Conservation (phyloP, 306 rosid genomes). For the Cucurbita moschata region DNA sequence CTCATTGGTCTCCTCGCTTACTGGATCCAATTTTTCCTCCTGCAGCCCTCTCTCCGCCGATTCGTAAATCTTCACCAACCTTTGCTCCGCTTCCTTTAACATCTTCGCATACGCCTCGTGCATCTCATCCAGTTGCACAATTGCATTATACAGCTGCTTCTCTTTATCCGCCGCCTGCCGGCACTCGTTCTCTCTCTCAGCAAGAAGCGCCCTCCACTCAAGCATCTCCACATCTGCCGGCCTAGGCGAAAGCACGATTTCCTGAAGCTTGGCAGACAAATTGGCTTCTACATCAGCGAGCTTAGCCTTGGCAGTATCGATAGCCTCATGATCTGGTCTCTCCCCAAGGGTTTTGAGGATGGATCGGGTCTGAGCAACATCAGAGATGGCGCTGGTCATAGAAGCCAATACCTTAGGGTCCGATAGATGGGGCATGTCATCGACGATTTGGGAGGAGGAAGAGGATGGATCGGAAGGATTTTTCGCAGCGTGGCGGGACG, state of each 20-base stretch:
- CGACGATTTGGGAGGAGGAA: slow-evolving; percentile 16
- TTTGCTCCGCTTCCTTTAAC: slow-evolving; percentile 63
- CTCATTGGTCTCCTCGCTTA: slow-evolving; percentile 30
- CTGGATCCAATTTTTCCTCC: slow-evolving; percentile 1
- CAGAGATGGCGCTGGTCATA: slow-evolving; percentile 65
- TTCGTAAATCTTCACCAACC: slow-evolving; percentile 59
- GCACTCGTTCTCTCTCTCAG: slow-evolving; percentile 32
- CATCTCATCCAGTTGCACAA: slow-evolving; percentile 69
- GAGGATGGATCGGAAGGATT: slow-evolving; percentile 18
- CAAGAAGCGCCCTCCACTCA: slow-evolving; percentile 38
- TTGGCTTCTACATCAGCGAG: slow-evolving; percentile 36
- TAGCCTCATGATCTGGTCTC: slow-evolving; percentile 68
- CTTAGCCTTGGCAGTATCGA: slow-evolving; percentile 48
- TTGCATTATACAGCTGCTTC: slow-evolving; percentile 24
- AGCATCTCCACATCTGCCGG: slow-evolving; percentile 49
- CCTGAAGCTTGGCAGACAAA: slow-evolving; percentile 47
- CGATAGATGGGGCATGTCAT: slow-evolving; percentile 45
- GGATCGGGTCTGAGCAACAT: slow-evolving; percentile 71
- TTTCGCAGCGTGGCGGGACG: not conserved
- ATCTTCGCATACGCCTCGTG: slow-evolving; percentile 62
- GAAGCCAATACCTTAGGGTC: slow-evolving; percentile 52
- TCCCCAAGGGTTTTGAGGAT: slow-evolving; percentile 54
- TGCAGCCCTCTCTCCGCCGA: slow-evolving; percentile 18
- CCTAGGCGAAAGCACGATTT: slow-evolving; percentile 38
- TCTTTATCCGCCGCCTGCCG: slow-evolving; percentile 46